These are phyloP conservation scores for Nannochloropsis salina DNA, from an alignment of 108 stramenopile species.

Conservation along the genomic window DNA sequence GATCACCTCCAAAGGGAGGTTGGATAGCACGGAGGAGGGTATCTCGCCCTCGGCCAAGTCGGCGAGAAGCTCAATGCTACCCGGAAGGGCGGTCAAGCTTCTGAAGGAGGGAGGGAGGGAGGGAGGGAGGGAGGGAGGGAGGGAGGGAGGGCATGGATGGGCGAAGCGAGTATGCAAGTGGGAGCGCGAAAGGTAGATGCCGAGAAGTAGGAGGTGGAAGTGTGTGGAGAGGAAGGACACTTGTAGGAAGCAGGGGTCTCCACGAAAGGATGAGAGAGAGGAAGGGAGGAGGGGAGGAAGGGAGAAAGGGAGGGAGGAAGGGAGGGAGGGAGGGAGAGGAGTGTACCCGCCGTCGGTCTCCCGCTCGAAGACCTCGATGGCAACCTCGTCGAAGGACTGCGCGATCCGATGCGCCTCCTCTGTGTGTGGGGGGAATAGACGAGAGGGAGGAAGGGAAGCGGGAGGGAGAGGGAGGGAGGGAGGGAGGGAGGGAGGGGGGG, in stretches of 20 bases:
- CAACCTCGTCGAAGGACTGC: neutral
- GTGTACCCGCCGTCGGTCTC: neutral
- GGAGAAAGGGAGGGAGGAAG: neutral
- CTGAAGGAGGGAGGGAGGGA: neutral
- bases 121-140: neutral
- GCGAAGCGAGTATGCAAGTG: too few species aligned
- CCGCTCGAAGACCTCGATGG: neutral
- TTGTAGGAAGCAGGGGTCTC: too few species aligned
- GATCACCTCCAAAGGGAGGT: neutral
- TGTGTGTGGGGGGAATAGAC: neutral
- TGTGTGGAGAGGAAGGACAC: too few species aligned
- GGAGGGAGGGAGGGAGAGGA: conserved; percentile 1
- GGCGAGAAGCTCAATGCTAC: neutral
- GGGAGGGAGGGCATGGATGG: too few species aligned
- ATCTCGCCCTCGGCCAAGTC: neutral
- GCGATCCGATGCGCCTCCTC: neutral
- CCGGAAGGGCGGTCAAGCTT: neutral
- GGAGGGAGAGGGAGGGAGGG: too few species aligned
- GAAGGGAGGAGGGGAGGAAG: neutral
- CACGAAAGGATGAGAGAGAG: too few species aligned
- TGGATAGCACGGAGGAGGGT: neutral
- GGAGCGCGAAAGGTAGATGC: too few species aligned
- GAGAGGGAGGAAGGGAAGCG: too few species aligned
- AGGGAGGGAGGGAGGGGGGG: too few species aligned
- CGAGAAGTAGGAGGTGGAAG: too few species aligned